Base-by-base conservation (phyloP, 2,329 filamentous ascomycete genomes). In the Fusarium miscanthi region DNA sequence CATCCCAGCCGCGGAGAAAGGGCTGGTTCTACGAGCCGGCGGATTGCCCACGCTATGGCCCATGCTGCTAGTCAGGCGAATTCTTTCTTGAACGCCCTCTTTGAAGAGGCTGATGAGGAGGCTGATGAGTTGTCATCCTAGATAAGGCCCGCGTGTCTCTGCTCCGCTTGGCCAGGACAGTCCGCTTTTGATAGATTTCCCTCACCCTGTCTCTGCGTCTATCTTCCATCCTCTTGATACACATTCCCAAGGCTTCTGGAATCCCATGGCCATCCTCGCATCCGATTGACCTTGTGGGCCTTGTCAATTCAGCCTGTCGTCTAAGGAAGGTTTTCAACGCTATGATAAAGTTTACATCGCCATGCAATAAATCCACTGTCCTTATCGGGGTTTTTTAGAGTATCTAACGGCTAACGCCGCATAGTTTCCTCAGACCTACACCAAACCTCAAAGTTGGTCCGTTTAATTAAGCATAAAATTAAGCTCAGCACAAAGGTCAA, bases 261-360 rank as follows among this genome's bases (percentile, higher is more conserved):
- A 31, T 48, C 10, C 14, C 16, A 23, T 13, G 1, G 5, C 6
- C 8, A 6, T 9, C n/a, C 17, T 33, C 16, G n/a, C 30, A 23
- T 33, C 21, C 33, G 30, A 16, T 11, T 33, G 9, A 14, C n/a
- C n/a, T 33, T 6, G 1, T 23, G 4, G n/a, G 3, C 23, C 14
- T 30, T 14, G 19, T 11, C 25, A n/a, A 6, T 25, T 12, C 13
- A 30, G 17, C 3, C 19, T 30, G 25, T 37, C 35, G 35, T 3
- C 19, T 4, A 9, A 23, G 6, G 2, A 23, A 49, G 2, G 8
- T 9, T 7, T 12, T 19, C 1, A 23, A 23, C 3, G 2, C 4
- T 2, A 7, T 2, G 8, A 14, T 1, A 10, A 7, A 37, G 17
- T 12, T n/a, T 8, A 37, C 23, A 37, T 37, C 0, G 12, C 37